Conservation (phyloP, 2,329 filamentous ascomycete species). For the Endoconidiophora laricicola region DNA sequence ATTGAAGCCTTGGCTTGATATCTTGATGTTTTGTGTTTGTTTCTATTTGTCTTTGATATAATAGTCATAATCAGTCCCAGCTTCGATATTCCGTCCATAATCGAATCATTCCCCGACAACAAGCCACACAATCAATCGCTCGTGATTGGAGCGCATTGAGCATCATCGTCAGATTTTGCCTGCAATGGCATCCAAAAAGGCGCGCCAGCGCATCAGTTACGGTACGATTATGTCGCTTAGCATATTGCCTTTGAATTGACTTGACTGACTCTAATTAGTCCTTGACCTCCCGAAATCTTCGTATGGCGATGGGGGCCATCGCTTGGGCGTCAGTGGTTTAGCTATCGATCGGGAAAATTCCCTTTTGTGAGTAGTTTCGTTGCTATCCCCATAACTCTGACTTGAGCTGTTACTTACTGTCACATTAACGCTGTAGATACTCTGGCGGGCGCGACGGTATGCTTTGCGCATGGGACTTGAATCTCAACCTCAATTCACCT, state of each 20-base stretch:
- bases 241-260: conserved; percentile 2
- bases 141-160: neutral
- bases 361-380: conserved; percentile 52
- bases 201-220: conserved; percentile 54
- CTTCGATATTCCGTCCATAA: neutral
- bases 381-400: conserved; percentile 12
- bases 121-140: neutral
- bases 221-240: conserved; percentile 27
- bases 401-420: conserved; percentile 13
- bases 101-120: neutral
- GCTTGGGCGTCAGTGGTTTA: conserved; percentile 87
- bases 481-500: conserved; percentile 42
- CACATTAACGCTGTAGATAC: conserved; percentile 42
- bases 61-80: neutral
- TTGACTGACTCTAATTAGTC: conserved; percentile 23
- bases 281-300: conserved; percentile 42
- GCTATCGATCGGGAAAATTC: conserved; percentile 69
- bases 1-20: neutral
- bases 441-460: conserved; percentile 90
- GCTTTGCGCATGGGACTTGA: conserved; percentile 87
- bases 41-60: neutral
- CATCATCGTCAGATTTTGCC: neutral
- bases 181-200: conserved; percentile 45
- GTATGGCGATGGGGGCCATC: conserved; percentile 65
- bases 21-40: neutral